These are phyloP conservation scores for Eucalyptus grandis DNA, from an alignment of 345 rosid species.

Conservation along the genomic window DNA sequence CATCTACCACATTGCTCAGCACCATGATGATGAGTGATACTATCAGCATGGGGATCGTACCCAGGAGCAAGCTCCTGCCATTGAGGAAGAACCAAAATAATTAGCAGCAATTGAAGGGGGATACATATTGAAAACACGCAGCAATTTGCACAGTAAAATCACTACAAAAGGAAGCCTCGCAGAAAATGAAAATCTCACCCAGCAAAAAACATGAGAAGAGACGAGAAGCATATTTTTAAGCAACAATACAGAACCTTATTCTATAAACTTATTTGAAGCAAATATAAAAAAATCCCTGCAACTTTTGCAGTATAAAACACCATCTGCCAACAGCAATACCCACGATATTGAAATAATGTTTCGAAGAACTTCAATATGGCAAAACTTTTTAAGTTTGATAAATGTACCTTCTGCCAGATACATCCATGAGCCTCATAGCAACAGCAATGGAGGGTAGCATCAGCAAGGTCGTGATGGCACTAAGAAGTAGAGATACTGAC, in stretches of 20 bases:
- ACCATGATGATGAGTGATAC: slow-evolving; percentile 49
- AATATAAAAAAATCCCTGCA: not conserved
- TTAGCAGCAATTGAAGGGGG: not conserved
- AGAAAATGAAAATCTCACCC: not conserved
- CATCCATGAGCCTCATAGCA: slow-evolving; percentile 96
- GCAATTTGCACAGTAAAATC: not conserved
- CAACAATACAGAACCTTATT: not conserved
- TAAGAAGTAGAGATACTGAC: slow-evolving; percentile 73
- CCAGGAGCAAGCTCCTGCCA: slow-evolving; percentile 78
- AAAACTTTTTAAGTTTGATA: not conserved
- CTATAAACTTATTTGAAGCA: not conserved
- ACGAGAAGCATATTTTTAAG: not conserved
- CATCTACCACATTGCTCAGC: slow-evolving; percentile 34
- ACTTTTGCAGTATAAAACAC: not conserved
- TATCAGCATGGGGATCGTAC: slow-evolving; percentile 68
- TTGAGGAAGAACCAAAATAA: not conserved
- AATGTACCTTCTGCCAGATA: slow-evolving; percentile 83
- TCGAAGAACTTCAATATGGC: not conserved
- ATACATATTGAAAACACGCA: not conserved
- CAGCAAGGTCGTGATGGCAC: slow-evolving; percentile 78
- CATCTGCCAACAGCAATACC: not conserved
- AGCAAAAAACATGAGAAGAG: not conserved
- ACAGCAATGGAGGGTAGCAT: slow-evolving; percentile 94
- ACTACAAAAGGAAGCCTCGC: not conserved
- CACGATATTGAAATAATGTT: not conserved